Conservation (phyloP, 1,284 basidiomycete species). For the Stygiomarasmius scandens region DNA sequence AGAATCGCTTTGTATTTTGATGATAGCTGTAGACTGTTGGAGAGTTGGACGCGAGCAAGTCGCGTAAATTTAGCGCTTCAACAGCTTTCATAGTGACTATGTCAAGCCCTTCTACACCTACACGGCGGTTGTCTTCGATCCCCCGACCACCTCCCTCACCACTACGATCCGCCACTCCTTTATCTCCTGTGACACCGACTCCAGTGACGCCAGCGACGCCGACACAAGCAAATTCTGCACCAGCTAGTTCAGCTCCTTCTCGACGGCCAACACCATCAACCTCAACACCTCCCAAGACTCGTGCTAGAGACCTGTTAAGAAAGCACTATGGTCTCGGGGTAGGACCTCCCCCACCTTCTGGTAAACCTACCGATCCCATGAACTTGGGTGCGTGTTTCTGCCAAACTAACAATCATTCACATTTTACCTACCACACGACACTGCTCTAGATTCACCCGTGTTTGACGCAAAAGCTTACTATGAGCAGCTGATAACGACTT, state of each 20-base stretch:
- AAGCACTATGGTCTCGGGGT: conserved; percentile 84
- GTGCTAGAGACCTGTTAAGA: conserved; percentile 76
- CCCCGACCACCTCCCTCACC: conserved; percentile 37
- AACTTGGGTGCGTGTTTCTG: conserved; percentile 58
- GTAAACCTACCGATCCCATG: conserved; percentile 69
- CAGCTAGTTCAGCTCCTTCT: conserved; percentile 18
- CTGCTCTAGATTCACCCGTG: conserved; percentile 67
- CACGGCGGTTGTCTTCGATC: conserved; percentile 29
- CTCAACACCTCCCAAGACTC: conserved; percentile 42
- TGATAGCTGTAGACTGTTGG: too few species aligned
- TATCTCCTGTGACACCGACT: conserved; percentile 22
- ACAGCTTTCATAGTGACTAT: too few species aligned
- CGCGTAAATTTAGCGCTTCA: too few species aligned
- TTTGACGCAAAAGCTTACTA: conserved; percentile 85
- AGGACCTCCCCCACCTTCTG: conserved; percentile 60
- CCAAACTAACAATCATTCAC: neutral
- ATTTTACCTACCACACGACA: neutral
- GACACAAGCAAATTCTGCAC: neutral
- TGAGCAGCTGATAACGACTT: conserved; percentile 81
- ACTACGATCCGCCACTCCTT: conserved; percentile 29
- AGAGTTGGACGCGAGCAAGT: too few species aligned
- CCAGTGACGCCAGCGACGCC: conserved; percentile 14
- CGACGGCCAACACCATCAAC: conserved; percentile 22
- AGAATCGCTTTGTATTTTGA: too few species aligned
- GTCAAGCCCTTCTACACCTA: conserved; percentile 11